These are phyloP conservation scores for Sphenostylis stenocarpa DNA, from an alignment of 306 rosid genomes.

Conservation along the genomic window DNA sequence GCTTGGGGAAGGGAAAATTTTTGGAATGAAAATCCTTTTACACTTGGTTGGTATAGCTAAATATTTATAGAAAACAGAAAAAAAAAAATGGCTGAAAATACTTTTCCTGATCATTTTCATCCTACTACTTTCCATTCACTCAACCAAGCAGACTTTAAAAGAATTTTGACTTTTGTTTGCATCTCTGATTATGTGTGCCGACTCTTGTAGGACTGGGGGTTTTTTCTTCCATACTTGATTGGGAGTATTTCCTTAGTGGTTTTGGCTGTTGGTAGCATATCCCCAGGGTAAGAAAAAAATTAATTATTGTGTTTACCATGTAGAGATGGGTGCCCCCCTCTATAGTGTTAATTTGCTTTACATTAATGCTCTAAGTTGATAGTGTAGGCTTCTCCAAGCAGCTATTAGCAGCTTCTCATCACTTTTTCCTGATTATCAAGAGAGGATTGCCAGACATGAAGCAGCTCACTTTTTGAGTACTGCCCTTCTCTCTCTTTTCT, in stretches of 20 bases:
- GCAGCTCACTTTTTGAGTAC: conserved; percentile 93
- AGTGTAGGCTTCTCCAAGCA: conserved; percentile 90
- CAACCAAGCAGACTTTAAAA: neutral
- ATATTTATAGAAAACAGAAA: neutral
- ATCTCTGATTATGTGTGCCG: conserved; percentile 35
- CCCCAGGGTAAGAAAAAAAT: conserved; percentile 70
- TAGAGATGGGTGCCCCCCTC: neutral
- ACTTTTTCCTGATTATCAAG: conserved; percentile 91
- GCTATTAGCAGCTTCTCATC: conserved; percentile 84
- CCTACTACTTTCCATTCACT: neutral
- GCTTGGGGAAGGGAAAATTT: neutral
- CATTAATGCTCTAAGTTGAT: conserved; percentile 29
- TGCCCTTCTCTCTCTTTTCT: neutral
- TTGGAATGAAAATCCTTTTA: neutral
- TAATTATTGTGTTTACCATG: conserved; percentile 15
- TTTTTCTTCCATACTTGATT: conserved; percentile 86
- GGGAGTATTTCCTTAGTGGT: conserved; percentile 90
- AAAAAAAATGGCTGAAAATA: neutral
- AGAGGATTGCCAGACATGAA: conserved; percentile 90
- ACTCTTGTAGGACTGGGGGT: conserved; percentile 84
- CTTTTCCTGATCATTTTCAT: neutral
- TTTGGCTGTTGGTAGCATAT: conserved; percentile 86
- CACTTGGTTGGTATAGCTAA: neutral
- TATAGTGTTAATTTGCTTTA: conserved; percentile 27
- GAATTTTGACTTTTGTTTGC: conserved; percentile 15